Percentiles rank a stretch among this genome's conserved stretches.
Conservation (phyloP, 129 eudicot species). For the Heracleum sosnowskyi region DNA sequence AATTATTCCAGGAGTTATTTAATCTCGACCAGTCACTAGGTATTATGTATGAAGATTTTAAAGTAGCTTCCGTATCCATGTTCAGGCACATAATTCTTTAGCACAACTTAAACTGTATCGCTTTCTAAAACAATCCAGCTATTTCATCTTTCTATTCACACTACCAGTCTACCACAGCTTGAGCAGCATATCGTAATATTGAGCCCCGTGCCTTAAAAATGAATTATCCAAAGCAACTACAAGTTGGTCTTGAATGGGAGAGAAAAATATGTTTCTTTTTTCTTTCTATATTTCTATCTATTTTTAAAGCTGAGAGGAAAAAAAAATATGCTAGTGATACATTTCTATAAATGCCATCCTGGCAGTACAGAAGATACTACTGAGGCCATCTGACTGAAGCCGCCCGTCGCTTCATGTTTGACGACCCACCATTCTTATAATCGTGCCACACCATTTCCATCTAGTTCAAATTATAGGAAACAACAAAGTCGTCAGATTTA, state of each 20-base stretch:
- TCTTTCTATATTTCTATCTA: neutral
- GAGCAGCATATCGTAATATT: neutral
- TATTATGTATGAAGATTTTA: no score
- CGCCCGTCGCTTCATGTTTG: constrained; percentile 33
- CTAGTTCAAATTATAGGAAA: constrained; percentile 28
- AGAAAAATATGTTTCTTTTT: no score
- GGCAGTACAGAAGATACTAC: constrained; percentile 9
- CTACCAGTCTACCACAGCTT: neutral
- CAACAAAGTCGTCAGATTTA: constrained; percentile 7
- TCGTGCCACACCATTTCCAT: constrained; percentile 92
- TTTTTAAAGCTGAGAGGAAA: neutral
- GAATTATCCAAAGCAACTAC: neutral
- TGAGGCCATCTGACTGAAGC: constrained; percentile 42
- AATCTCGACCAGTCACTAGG: no score
- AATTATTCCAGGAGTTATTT: no score
- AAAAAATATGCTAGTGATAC: constrained; percentile 2
- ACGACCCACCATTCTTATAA: constrained; percentile 45
- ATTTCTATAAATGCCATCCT: neutral
- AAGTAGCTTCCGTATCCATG: no score
- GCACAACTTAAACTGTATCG: no score
- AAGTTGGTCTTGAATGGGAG: neutral
- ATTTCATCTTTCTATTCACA: neutral
- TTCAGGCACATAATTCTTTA: no score
- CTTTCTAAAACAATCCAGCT: no score
- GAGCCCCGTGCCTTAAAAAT: neutral